Evolutionary conservation across 176 grass and related monocot genomes (phyloP), one percentile per base, ranked within the genome.

Genomic region (Olyra latifolia): DNA sequence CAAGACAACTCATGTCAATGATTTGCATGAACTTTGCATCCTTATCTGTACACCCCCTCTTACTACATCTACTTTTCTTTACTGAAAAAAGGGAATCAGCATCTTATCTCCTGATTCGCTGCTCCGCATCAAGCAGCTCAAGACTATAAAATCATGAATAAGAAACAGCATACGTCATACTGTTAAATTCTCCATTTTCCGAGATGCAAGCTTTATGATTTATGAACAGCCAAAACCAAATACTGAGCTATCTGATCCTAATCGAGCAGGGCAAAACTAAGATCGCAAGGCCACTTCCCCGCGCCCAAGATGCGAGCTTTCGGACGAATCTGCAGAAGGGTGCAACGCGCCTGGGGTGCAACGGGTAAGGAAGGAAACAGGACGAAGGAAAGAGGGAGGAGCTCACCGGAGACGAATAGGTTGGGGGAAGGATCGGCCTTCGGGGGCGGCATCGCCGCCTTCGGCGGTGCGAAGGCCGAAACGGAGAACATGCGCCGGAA

Each of bases 321-420:
- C 7, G 44, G 53, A 29, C 23, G 39, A 44, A 77, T 27, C 27
- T 35, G 52, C 10, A 25, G 1, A 81, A 10, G 52, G 41, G 10
- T 25, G 17, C 53, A 7, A n/a, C 20, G 22, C 47, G 69, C 11
- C 20, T 17, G 20, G 49, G 29, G 24, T 4, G 1, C 13, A n/a
- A 59, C 40, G 14, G 20, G 10, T 16, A 27, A 47, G 42, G 39
- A 35, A 49, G 35, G 42, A 30, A 54, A 65, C 19, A 65, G 46
- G n/a, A 16, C 29, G 20, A 10, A 14, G 71, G 69, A n/a, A 17
- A 70, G 13, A 57, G 19, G 7, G 42, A 39, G 32, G 25, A 41
- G 15, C 88, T 75, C 35, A 76, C 96, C 96, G 45, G 96, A 98
- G 78, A 98, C 79, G 82, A 93, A 95, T 78, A 98, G 90, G 69